Base-by-base conservation (phyloP, 176 grass and related monocot genomes). In the Musa troglodytarum region DNA sequence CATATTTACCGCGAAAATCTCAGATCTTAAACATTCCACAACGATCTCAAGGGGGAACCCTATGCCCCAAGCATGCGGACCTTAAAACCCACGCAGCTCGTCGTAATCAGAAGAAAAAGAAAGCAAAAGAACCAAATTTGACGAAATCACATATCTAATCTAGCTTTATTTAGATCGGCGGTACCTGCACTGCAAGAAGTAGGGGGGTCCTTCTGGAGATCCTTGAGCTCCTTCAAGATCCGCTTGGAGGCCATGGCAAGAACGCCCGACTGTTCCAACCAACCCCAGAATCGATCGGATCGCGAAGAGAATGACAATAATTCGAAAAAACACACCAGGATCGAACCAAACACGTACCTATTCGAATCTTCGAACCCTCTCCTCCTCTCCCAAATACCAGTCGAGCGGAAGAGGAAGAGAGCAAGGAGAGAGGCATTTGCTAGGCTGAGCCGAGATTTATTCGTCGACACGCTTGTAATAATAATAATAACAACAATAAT, bases 211-310 rank as follows among this genome's bases (percentile, higher is more conserved):
- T 70, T 70, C 34, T 70, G 34, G 1, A 70, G 43, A 70, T 70
- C 68, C 68, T 70, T 51, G 11, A 70, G 68, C 49, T 70, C 68
- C 68, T 70, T 70, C 68, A 70, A 51, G 49, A 70, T 70, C 68
- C 68, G 68, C 68, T 50, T 70, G 68, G 68, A 70, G 15, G 68
- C 68, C 68, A 70, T 70, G 49, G 49, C 17, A 21, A 70, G 49
- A 70, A n/a, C 68, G 16, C 68, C 34, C 10, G 43, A 10, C 68
- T 50, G 43, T 49, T 70, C 43, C 68, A 70, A 70, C 15, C 68
- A 49, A 49, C 43, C 66, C 29, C 28, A 9, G 15, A 69, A 49
- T 49, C 4, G 16, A 49, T 49, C 14, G 12, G 10, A 50, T 69
- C 66, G 1, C 12, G 15, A n/a, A 19, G 22, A 49, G 66, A 69